Evolutionary conservation across 805 yeast genomes (phyloP).

Genomic region (Kluyveromyces lactis): DNA sequence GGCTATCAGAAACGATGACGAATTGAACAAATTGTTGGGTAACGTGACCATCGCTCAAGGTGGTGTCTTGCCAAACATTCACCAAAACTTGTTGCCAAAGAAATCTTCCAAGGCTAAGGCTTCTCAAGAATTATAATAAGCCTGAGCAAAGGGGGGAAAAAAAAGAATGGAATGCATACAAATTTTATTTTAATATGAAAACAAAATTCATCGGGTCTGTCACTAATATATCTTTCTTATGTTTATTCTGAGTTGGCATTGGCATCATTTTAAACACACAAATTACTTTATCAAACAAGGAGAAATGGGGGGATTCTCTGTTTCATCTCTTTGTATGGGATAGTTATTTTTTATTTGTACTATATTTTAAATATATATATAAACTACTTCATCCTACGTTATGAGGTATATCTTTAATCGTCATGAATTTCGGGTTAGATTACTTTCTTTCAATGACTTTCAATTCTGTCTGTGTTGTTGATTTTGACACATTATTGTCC

Average conservation of each 20-base stretch:
- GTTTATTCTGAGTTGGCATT: no score
- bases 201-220: slow-evolving; percentile 4
- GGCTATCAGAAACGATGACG: slow-evolving; percentile 99
- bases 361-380: slow-evolving; percentile 2
- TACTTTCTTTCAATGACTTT: no score
- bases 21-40: slow-evolving; percentile 85
- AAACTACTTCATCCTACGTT: neutral
- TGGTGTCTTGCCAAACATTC: slow-evolving; percentile 98
- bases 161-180: no score
- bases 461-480: no score
- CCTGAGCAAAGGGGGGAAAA: neutral
- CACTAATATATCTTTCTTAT: neutral
- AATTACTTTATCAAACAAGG: no score
- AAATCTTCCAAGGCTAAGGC: slow-evolving; percentile 57
- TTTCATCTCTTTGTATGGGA: neutral
- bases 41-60: slow-evolving; percentile 98
- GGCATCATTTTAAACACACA: no score
- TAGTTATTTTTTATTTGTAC: no score
- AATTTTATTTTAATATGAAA: no score
- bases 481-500: no score
- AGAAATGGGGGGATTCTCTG: no score
- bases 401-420: slow-evolving; percentile 2
- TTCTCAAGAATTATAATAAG: slow-evolving; percentile 57
- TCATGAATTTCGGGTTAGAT: slow-evolving; percentile 1
- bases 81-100: slow-evolving; percentile 83